Evolutionary conservation across 345 rosid genomes (phyloP).

Genomic region (Lumnitzera littorea): DNA sequence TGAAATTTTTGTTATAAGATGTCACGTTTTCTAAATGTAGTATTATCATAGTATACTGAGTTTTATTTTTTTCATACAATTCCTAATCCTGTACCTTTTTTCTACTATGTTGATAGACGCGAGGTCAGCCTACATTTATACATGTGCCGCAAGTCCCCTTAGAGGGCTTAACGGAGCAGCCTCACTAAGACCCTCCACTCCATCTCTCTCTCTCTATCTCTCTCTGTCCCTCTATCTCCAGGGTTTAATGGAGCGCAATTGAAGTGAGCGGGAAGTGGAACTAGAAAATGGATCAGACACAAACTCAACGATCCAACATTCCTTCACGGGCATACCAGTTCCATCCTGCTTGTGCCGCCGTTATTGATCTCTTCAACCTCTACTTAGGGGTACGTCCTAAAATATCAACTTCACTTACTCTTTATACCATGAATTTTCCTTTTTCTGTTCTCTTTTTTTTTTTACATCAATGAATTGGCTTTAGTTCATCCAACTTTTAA

Average conservation of each 20-base stretch:
- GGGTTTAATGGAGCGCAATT: no score
- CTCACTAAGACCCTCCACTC: no score
- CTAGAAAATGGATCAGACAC: constrained; percentile 62
- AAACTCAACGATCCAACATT: constrained; percentile 48
- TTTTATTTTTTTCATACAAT: no score
- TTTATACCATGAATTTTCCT: not conserved
- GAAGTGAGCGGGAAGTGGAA: not conserved
- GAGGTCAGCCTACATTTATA: no score
- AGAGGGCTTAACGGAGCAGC: no score
- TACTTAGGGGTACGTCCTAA: constrained; percentile 57
- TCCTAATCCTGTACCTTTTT: no score
- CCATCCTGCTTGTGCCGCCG: constrained; percentile 72
- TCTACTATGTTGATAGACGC: no score
- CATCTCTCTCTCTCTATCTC: no score
- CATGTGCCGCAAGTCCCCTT: no score
- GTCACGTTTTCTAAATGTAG: no score
- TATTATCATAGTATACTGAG: no score
- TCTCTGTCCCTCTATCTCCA: not conserved
- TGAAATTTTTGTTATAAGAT: no score
- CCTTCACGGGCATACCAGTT: constrained; percentile 60
- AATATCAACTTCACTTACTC: not conserved
- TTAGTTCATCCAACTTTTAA: not conserved
- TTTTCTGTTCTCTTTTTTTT: not conserved
- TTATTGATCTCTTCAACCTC: constrained; percentile 80
- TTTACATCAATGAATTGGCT: not conserved